Conservation (phyloP, 495 filamentous ascomycete species). For the Elasticomyces elasticus region DNA sequence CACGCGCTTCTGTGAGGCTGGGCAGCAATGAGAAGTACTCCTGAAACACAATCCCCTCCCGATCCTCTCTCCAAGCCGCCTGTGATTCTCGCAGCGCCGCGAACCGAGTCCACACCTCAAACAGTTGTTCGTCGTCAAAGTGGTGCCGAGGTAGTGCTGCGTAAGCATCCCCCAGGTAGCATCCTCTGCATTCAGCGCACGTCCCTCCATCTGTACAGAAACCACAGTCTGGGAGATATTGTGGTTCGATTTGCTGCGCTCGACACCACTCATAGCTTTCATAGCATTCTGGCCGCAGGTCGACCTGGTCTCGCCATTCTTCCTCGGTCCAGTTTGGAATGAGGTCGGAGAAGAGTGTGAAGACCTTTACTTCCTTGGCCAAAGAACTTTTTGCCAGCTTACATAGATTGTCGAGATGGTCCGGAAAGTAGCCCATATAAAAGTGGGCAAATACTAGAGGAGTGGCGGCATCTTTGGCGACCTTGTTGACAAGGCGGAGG, state of each 20-base stretch:
- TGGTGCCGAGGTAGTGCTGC: slow-evolving; percentile 1
- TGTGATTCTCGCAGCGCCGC: background rate
- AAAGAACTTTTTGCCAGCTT: background rate
- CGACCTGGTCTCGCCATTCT: background rate
- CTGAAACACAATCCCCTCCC: background rate
- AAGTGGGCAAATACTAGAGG: slow-evolving; percentile 4
- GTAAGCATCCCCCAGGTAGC: too few species aligned
- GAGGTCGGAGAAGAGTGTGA: slow-evolving; percentile 10
- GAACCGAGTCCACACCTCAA: background rate
- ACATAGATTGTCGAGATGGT: background rate
- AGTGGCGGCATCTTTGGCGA: background rate
- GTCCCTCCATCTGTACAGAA: too few species aligned
- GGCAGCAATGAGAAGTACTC: background rate
- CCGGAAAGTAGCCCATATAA: background rate
- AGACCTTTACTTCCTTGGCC: slow-evolving; percentile 1
- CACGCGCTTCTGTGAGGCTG: background rate
- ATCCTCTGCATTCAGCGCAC: too few species aligned
- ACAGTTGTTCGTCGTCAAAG: background rate
- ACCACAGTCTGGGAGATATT: too few species aligned
- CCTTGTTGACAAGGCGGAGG: background rate
- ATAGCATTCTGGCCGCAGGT: background rate
- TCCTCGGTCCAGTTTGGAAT: background rate
- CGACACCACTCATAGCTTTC: background rate
- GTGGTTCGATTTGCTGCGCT: background rate
- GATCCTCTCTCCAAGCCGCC: background rate